phyloP scores from a whole-genome alignment of 768 basidiomycete genomes.

The Paxillus ammoniavirescens region DNA sequence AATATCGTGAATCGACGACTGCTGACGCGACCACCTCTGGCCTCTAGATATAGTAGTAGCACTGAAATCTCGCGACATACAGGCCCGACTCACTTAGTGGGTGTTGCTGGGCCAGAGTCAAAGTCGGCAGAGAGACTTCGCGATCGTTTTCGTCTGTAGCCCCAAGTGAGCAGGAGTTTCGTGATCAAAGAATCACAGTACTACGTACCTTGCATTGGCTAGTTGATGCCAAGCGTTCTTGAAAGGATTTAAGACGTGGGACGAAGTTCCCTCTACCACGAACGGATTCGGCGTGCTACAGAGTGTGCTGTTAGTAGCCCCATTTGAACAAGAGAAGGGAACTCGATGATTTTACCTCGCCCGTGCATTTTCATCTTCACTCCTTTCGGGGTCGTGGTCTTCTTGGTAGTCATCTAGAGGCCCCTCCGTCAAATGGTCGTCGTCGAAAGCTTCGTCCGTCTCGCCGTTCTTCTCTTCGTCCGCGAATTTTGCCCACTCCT shows the following conservation, averaged over 20 bases:
- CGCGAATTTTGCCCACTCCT: slow-evolving; percentile 16
- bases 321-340: not conserved
- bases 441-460: slow-evolving; percentile 12
- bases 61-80: not conserved
- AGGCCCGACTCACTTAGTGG: slow-evolving; percentile 21
- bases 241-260: not conserved
- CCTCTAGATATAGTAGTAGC: slow-evolving; percentile 1
- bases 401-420: not conserved
- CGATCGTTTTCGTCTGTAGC: slow-evolving; percentile 23
- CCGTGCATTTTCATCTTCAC: not conserved
- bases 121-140: slow-evolving; percentile 18
- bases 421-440: slow-evolving; percentile 3
- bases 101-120: slow-evolving; percentile 6
- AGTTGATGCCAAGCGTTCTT: slow-evolving; percentile 21
- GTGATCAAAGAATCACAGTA: not conserved
- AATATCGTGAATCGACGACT: slow-evolving; percentile 1
- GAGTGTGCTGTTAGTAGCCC: not conserved
- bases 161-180: not conserved
- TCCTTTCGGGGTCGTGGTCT: not conserved
- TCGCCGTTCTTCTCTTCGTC: slow-evolving; percentile 13
- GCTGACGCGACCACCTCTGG: slow-evolving; percentile 3
- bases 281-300: not conserved
- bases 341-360: not conserved
- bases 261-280: not conserved
- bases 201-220: slow-evolving; percentile 12